phyloP scores from a whole-genome alignment of 148 eudicot genomes.

The Euryodendron excelsum region DNA sequence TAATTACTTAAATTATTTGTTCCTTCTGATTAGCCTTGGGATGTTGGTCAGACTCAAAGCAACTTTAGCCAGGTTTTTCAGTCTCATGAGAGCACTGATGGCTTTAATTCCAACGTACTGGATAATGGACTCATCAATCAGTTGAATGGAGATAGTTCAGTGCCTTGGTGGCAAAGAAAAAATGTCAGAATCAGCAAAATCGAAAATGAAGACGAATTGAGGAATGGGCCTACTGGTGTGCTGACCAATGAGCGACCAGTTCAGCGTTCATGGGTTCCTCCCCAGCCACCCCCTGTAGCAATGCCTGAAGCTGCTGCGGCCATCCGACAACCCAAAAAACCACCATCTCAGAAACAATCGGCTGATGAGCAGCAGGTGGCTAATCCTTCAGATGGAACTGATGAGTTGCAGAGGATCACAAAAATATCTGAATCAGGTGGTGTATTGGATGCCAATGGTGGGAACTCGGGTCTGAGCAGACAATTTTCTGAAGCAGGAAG shows the following conservation, averaged over 20 bases:
- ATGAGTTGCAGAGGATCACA: conserved; percentile 74
- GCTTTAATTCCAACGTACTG: conserved; percentile 26
- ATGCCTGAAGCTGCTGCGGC: conserved; percentile 33
- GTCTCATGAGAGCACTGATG: conserved; percentile 28
- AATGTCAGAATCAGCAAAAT: conserved; percentile 54
- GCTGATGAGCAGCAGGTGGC: conserved; percentile 40
- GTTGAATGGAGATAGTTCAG: conserved; percentile 40
- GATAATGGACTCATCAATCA: conserved; percentile 41
- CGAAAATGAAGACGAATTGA: conserved; percentile 40
- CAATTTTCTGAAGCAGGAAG: conserved; percentile 38
- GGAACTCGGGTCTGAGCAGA: conserved; percentile 28
- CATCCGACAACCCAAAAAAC: conserved; percentile 28
- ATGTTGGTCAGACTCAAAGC: conserved; percentile 40
- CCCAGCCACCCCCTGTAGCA: conserved; percentile 37
- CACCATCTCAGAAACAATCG: conserved; percentile 34
- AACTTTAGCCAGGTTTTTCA: conserved; percentile 31
- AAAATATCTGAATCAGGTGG: conserved; percentile 71
- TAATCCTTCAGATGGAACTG: conserved; percentile 39
- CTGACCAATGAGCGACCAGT: conserved; percentile 34
- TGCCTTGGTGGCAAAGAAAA: conserved; percentile 69
- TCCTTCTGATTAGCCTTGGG: conserved; percentile 73
- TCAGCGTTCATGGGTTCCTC: conserved; percentile 79
- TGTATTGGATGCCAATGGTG: conserved; percentile 38
- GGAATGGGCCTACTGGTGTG: conserved; percentile 19
- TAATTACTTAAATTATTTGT: neutral